These are phyloP conservation scores for Penicillium sp. DNA, from an alignment of 2,329 filamentous ascomycete species.

Conservation along the genomic window DNA sequence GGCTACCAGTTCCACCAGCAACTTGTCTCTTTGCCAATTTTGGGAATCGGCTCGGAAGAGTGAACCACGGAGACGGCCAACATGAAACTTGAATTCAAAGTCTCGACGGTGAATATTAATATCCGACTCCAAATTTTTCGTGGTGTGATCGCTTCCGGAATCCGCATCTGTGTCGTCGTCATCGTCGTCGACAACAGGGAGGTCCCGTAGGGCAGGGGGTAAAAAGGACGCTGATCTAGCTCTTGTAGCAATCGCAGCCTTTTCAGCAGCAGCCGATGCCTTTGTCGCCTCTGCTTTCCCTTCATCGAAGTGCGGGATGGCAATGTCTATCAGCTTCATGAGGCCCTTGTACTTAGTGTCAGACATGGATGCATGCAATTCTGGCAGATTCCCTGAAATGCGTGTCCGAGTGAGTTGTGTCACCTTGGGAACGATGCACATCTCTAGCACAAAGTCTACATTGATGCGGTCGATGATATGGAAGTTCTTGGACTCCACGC, in stretches of 20 bases:
- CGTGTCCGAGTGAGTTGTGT: slow-evolving; percentile 90
- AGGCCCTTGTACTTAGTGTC: slow-evolving; percentile 96
- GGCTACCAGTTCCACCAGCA: slow-evolving; percentile 89
- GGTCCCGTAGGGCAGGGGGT: slow-evolving; percentile 70
- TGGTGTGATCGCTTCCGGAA: slow-evolving; percentile 64
- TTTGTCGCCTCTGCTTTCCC: slow-evolving; percentile 41
- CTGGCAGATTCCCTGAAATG: slow-evolving; percentile 86
- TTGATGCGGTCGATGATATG: slow-evolving; percentile 97
- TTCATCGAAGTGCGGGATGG: slow-evolving; percentile 79
- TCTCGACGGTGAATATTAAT: slow-evolving; percentile 82
- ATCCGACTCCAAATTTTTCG: slow-evolving; percentile 50
- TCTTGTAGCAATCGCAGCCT: slow-evolving; percentile 41
- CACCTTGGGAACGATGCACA: slow-evolving; percentile 94
- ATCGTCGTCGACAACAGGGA: slow-evolving; percentile 76
- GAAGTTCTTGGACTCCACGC: slow-evolving; percentile 69
- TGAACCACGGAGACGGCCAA: slow-evolving; percentile 91
- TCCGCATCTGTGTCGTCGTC: slow-evolving; percentile 65
- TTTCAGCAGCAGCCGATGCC: slow-evolving; percentile 39
- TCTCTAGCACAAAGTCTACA: slow-evolving; percentile 93
- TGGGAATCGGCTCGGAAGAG: slow-evolving; percentile 85
- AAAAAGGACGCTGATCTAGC: slow-evolving; percentile 73
- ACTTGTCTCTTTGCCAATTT: slow-evolving; percentile 71
- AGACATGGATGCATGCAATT: slow-evolving; percentile 88
- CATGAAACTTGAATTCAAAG: slow-evolving; percentile 96
- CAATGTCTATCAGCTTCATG: slow-evolving; percentile 95